Conservation (phyloP, 306 rosid genomes). For the Inga laurina region DNA sequence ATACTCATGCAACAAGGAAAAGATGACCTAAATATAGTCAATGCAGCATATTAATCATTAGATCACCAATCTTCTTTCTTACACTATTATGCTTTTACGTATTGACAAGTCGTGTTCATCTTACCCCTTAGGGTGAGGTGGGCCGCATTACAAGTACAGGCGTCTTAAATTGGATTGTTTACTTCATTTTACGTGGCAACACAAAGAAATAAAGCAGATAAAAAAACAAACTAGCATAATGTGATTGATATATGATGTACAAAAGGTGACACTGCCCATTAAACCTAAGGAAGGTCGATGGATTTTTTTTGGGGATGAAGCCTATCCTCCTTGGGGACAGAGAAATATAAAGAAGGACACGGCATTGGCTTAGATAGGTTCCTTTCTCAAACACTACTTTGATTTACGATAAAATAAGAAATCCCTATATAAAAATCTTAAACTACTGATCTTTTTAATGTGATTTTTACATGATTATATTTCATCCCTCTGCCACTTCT, state of each 20-base stretch:
- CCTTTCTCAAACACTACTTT: background rate
- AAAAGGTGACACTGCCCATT: background rate
- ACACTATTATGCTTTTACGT: background rate
- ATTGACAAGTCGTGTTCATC: background rate
- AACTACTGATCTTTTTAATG: background rate
- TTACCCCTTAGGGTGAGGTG: background rate
- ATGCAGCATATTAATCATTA: constrained; percentile 16
- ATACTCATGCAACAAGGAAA: background rate
- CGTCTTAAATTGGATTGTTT: background rate
- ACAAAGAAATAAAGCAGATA: background rate
- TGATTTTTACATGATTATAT: background rate
- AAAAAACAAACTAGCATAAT: background rate
- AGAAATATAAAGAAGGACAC: background rate
- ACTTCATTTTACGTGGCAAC: constrained; percentile 1
- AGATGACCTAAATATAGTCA: background rate
- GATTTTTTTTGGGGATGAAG: background rate
- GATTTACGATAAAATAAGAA: background rate
- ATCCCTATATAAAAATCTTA: background rate
- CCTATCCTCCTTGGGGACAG: background rate
- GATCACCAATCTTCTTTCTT: background rate
- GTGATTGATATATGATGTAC: background rate
- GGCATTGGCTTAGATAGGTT: background rate
- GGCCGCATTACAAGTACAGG: background rate
- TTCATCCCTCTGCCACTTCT: background rate
- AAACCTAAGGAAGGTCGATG: background rate